Base-by-base conservation (phyloP, 2,329 filamentous ascomycete species). In the Colletotrichum horii region DNA sequence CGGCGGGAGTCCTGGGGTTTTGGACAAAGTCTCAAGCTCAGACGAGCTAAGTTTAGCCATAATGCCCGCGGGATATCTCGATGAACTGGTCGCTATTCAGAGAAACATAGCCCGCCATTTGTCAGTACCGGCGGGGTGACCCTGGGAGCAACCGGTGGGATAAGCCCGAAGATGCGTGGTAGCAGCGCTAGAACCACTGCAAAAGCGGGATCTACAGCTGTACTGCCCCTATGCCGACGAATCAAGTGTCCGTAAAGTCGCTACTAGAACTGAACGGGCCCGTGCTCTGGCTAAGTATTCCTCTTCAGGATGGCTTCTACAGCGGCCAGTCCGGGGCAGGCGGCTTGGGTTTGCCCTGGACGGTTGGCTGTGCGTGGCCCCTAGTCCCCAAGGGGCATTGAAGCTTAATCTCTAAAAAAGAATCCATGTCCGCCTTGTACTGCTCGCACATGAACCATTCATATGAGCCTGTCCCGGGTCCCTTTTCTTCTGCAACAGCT, bases 131-230 rank as follows among this genome's bases (percentile, higher is more conserved):
- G 48, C 16, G 26, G 36, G 55, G 26, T 22, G 48, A 66, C 62
- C 62, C 62, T 24, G 61, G 30, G 48, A 55, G 32, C 19, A 64
- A 58, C 66, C 66, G 66, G 66, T 74, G 71, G 71, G 66, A 70
- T 61, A 26, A 15, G 30, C 43, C 30, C 56, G 65, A 69, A 62
- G 38, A 69, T 26, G 65, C 70, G 38, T 34, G 26, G 61, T 14
- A 24, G 48, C 22, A n/a, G 26, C 16, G 19, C 36, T 38, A 36
- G 28, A 12, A 65, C 36, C 15, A 26, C 61, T 28, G n/a, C 32
- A 32, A 36, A 62, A 62, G 30, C 60, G 32, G 34, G 22, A 64
- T 43, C 15, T 58, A 38, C 14, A 34, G 32, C 30, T 43, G 28
- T 60, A 74, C 26, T 24, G 22, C 26, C 24, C 19, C 22, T n/a